Evolutionary conservation across 768 basidiomycete genomes (phyloP), one percentile per base, ranked within the genome.

Genomic region (Suillus lakei): DNA sequence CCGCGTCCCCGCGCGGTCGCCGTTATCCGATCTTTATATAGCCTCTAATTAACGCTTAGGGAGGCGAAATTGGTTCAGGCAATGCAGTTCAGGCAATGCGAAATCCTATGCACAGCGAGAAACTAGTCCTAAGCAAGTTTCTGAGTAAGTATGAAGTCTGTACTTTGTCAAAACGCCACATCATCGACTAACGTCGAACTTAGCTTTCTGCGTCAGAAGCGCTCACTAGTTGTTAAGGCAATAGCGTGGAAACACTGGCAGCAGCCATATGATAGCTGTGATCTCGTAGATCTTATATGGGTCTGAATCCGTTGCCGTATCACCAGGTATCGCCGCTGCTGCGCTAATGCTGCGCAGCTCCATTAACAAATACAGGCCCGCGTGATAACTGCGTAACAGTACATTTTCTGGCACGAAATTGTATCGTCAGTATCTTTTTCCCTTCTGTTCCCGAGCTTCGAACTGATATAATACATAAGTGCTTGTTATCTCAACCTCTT

Each of bases 311-410:
- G 55, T 56, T n/a, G 10, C 51, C 30, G 16, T 34, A 23, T 55
- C 34, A 36, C 28, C 38, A 38, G 23, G 46, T 26, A 23, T 46
- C n/a, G 5, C 44, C 46, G 5, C 46, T 48, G 23, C 46, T 48
- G 23, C 23, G 23, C 13, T 23, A 51, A 18, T 64, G 63, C 63
- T 64, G 63, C 63, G 63, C 61, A 62, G 26, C 41, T 64, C 60
- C 59, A 60, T 60, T 58, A 39, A 38, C 54, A 51, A 32, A 28
- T 62, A 26, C 50, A 13, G 61, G 28, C 13, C 23, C 13, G 26
- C 16, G 50, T 50, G 15, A 13, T 12, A 9, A 6, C 15, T 50
- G 15, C 26, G 26, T 50, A 26, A 50, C 16, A 23, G 5, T 50
- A 3, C 6, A 50, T 46, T 13, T 26, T 16, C 16, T 44, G 43